phyloP scores from a whole-genome alignment of 2,329 filamentous ascomycete species.

The Aspergillus ochraceus region DNA sequence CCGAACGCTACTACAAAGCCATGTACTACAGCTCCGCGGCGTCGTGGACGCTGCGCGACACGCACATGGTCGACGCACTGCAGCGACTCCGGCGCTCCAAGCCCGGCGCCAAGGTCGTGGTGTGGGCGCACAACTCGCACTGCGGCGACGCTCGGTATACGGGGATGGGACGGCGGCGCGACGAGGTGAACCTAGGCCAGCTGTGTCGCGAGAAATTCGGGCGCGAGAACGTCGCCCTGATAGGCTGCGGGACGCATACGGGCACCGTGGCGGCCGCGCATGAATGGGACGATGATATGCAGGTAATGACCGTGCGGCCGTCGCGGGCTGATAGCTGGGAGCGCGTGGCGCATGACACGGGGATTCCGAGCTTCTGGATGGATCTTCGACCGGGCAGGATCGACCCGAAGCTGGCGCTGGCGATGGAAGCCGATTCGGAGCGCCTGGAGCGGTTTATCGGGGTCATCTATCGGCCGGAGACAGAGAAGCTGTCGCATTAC shows the following conservation, averaged over 20 bases:
- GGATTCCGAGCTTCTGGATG: constrained; percentile 46
- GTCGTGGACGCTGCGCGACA: constrained; percentile 54
- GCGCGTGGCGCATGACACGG: constrained; percentile 49
- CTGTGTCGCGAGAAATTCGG: constrained; percentile 50
- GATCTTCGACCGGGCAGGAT: constrained; percentile 45
- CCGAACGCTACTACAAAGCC: constrained; percentile 53
- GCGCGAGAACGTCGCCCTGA: constrained; percentile 41
- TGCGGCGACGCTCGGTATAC: constrained; percentile 56
- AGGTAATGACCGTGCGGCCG: constrained; percentile 50
- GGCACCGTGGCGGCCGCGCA: constrained; percentile 55
- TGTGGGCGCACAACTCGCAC: constrained; percentile 58
- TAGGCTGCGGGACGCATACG: constrained; percentile 52
- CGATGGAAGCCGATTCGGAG: constrained; percentile 34
- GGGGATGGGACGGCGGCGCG: constrained; percentile 46
- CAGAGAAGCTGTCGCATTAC: constrained; percentile 53
- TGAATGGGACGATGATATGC: constrained; percentile 53
- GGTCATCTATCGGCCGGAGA: constrained; percentile 53
- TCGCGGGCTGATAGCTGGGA: constrained; percentile 52
- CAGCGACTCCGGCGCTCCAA: constrained; percentile 45
- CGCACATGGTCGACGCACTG: constrained; percentile 54
- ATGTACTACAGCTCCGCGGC: constrained; percentile 53
- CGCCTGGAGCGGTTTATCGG: constrained; percentile 55
- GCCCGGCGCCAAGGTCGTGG: constrained; percentile 46
- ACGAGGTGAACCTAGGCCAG: constrained; percentile 55
- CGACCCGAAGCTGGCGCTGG: constrained; percentile 36